phyloP scores from a whole-genome alignment of 2,329 filamentous ascomycete species.

The Fusarium aywerte region DNA sequence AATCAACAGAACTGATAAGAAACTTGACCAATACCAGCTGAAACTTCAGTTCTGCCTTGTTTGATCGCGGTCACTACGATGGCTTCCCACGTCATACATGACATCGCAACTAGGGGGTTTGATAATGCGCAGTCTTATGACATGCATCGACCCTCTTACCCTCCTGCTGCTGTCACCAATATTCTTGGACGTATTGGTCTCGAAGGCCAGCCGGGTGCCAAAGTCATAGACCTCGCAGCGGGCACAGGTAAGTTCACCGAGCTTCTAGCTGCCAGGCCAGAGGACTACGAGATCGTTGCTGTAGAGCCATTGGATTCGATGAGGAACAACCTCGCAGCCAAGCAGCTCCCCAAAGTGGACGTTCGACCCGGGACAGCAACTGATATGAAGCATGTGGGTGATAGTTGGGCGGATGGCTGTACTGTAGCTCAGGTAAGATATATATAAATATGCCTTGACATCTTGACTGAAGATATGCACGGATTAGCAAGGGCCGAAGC shows the following conservation, averaged over 20 bases:
- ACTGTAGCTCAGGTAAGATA: conserved; percentile 72
- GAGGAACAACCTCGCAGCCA: conserved; percentile 68
- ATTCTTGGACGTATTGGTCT: conserved; percentile 68
- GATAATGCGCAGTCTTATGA: conserved; percentile 73
- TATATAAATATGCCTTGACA: conserved; percentile 8
- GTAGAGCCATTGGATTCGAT: conserved; percentile 74
- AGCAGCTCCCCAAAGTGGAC: conserved; percentile 65
- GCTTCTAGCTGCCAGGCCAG: conserved; percentile 65
- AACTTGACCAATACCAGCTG: conserved; percentile 4
- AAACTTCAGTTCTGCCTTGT: neutral
- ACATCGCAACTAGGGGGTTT: conserved; percentile 67
- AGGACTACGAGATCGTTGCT: conserved; percentile 69
- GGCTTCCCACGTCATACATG: conserved; percentile 60
- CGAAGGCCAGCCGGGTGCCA: conserved; percentile 56
- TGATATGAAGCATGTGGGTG: conserved; percentile 63
- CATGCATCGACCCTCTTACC: conserved; percentile 74
- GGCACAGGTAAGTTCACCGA: conserved; percentile 79
- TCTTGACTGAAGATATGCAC: neutral
- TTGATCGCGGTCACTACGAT: conserved; percentile 17
- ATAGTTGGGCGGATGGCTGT: conserved; percentile 70
- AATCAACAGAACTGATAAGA: neutral
- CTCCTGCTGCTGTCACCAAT: conserved; percentile 64
- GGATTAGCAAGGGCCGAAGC: neutral
- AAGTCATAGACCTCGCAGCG: conserved; percentile 72
- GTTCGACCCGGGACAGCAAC: conserved; percentile 69